Evolutionary conservation across 2,329 filamentous ascomycete species (phyloP), one percentile per base, ranked within the genome.

Genomic region (Alternaria arbusti): DNA sequence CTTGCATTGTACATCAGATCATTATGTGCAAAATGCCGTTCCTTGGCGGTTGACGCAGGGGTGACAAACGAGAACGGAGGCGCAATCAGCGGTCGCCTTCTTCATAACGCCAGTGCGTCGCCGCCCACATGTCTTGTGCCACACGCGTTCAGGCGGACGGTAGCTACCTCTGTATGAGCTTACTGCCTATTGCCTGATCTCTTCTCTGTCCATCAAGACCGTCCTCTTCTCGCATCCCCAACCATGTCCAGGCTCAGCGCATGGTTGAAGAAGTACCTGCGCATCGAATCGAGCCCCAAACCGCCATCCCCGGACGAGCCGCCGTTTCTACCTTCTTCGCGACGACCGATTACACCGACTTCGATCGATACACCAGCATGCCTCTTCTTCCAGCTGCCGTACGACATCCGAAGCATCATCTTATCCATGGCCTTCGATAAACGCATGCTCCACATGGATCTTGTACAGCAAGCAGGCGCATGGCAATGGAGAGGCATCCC

Each of bases 371-470:
- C 49, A 55, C 46, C 56, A 3, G 15, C 52, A 50, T 56, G 46
- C 36, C 61, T 46, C 26, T 47, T 66, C 17, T 64, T 66, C 17
- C 54, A 58, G 32, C 49, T 66, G 20, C 64, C 61, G 28, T 54
- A 36, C 46, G 57, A 66, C 26, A 56, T 64, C 12, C 57, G 56
- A 5, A 57, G 13, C 26, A 56, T 52, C 11, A 66, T 64, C 23
- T 32, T 58, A 3, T 32, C 15, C 12, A 51, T 61, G 9, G 61
- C 57, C 30, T 58, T 66, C 55, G 44, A 49, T 44, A 12, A 20
- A 5, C 61, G 54, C 54, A 49, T 49, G 13, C 30, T 66, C 22
- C 60, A 66, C 23, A 6, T 66, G 25, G 61, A 66, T 25, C 20
- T 66, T 26, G 43, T 47, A 17, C 25, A 50, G 4, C 40, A 23